Evolutionary conservation across 2,329 filamentous ascomycete species (phyloP), one percentile per base, ranked within the genome.

Genomic region (Cladosporium cucumerinum): DNA sequence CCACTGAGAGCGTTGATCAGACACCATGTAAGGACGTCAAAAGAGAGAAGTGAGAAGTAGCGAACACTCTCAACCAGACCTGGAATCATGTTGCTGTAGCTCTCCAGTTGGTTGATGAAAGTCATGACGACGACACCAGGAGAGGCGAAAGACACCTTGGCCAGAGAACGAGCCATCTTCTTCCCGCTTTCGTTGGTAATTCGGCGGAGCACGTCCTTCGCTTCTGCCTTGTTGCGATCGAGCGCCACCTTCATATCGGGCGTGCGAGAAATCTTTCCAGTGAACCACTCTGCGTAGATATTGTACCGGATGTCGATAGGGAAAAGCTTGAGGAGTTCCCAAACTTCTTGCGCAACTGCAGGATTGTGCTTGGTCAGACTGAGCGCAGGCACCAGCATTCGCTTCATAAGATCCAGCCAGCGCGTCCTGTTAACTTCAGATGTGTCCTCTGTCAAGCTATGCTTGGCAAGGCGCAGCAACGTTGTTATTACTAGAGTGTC

Each of bases 211-310:
- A 92, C 90, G 69, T 92, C 88, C 69, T 91, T 87, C 0, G 94
- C 97, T 75, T 97, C 91, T 0, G 89, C 82, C 58, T 85, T 87
- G 12, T 93, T 90, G 68, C 87, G 85, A 39, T 89, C 86, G 75
- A 97, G 97, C 1, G 91, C 92, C 28, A 85, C 81, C 72, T 88
- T 88, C 77, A 98, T 90, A 55, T 92, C 88, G 4, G 92, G 89
- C 28, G 90, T 78, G 34, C 92, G 85, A 5, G 92, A 95, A 2
- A 85, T 91, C 69, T 88, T 85, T 4, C 93, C 92, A 69, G 87
- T 88, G 71, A 92, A 94, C 92, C 95, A 99, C 76, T 97, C 93
- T 0, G 92, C 87, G 74, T 99, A 99, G 73, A 99, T 91, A 57
- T 87, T 88, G 79, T 94, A 99, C 66, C 95, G 87, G 10, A 86